Evolutionary conservation across 495 filamentous ascomycete genomes (phyloP), one percentile per base, ranked within the genome.

Genomic region (Rhypophila decipiens): DNA sequence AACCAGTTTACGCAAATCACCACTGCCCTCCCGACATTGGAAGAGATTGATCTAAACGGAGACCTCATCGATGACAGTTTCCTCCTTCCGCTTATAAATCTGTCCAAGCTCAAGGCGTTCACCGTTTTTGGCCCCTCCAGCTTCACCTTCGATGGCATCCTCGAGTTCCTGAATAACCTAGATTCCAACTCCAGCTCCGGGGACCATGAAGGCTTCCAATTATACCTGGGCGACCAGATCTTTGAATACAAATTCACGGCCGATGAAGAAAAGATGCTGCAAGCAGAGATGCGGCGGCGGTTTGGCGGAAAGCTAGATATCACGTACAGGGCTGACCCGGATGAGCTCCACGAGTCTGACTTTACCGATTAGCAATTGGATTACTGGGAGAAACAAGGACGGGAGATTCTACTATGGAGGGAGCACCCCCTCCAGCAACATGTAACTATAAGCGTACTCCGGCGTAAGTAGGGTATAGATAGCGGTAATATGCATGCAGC

Each of bases 21-120:
- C 44, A 15, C 47, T 2, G 43, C 59, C 12, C 63, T 84, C 23
- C 63, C 67, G 0, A 52, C 61, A 3, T 65, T 88, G 13, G 78
- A 83, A 51, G 64, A 75, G 4, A 68, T 86, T 29, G 67, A 74
- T 20, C 71, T 74, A 44, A 77, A 79, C 27, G 77, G 76, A 34
- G 72, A 70, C 10, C 65, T 81, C 23, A 67, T 74, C 0, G 75
- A 84, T 50, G 65, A 64, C 34, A 60, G 74, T 10, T 78, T 78
- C 60, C 55, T 65, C 10, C 55, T 56, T 3, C 65, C 76, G 22
- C 40, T 76, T 8, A 47, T 59, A 31, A 53, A 68, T 2, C 44
- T 64, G 21, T 49, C 57, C 4, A 54, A 60, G n/a, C 63, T 85
- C 21, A 68, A 64, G 24, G 56, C 53, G 4, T 65, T 84, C 2